A percentile compares a stretch with the other conserved stretches of the same genome.
phyloP scores from a whole-genome alignment of 2,329 filamentous ascomycete genomes.

The Aspergillus alliaceus region DNA sequence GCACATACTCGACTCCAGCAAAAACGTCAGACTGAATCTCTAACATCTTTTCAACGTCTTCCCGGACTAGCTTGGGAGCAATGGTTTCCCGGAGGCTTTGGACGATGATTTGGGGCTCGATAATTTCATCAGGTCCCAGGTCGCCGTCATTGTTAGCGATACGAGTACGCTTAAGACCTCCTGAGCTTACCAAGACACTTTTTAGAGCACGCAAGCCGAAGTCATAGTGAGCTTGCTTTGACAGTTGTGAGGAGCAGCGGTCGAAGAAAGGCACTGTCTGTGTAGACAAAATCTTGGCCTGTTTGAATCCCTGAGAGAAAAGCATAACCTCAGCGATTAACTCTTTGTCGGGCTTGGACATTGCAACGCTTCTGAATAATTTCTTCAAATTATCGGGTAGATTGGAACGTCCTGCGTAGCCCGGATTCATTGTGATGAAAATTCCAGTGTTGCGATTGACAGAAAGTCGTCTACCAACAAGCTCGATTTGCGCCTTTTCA shows the following conservation, averaged over 20 bases:
- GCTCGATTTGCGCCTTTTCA: constrained; percentile 83
- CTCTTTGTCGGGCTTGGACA: constrained; percentile 99
- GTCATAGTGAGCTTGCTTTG: constrained; percentile 98
- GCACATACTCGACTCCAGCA: constrained; percentile 88
- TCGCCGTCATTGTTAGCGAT: constrained; percentile 60
- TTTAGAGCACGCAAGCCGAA: constrained; percentile 97
- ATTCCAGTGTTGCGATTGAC: constrained; percentile 95
- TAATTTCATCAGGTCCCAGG: constrained; percentile 66
- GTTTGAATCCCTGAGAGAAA: constrained; percentile 98
- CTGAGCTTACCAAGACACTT: constrained; percentile 97
- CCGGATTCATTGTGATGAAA: constrained; percentile 99
- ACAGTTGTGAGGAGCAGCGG: constrained; percentile 74
- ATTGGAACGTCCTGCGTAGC: constrained; percentile 96
- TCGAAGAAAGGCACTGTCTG: constrained; percentile 99
- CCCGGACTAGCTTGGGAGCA: constrained; percentile 91
- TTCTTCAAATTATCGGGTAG: constrained; percentile 99
- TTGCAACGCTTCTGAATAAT: constrained; percentile 96
- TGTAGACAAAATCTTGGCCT: constrained; percentile 89
- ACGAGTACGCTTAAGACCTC: constrained; percentile 86
- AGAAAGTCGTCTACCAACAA: constrained; percentile 84
- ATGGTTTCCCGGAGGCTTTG: constrained; percentile 98
- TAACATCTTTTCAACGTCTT: constrained; percentile 86
- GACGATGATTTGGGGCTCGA: constrained; percentile 96
- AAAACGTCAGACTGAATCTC: constrained; percentile 82
- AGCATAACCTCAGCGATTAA: constrained; percentile 99